Base-by-base conservation (phyloP, 148 eudicot genomes). In the Silene latifolia region DNA sequence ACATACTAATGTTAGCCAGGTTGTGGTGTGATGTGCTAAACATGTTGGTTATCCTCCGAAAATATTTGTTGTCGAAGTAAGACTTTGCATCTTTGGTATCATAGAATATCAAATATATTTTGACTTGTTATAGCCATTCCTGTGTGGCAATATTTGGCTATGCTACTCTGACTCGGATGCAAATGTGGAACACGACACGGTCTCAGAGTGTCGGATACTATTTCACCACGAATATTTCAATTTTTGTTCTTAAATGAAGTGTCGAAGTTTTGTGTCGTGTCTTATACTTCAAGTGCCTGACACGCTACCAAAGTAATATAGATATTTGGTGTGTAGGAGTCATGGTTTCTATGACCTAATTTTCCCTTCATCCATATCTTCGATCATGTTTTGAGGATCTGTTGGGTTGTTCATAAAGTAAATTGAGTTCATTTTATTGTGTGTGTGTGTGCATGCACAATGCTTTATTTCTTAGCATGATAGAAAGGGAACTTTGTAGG, bases 401-500 rank as follows among this genome's bases (percentile, higher is more conserved):
- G 15, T 20, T 48, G 65, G 54, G 23, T n/a, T 39, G 21, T 21
- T 48, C 57, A 42, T 51, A 47, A 46, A 47, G 12, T 61, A 10
- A 60, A 13, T 9, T 70, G 11, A 47, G 17, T 53, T 72, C 53
- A 17, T 48, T 44, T 46, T 19, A n/a, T 72, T 15, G 6, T 21
- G 29, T 69, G n/a, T n/a, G n/a, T n/a, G 21, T 69, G 72, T 46
- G 39, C 56, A 48, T 79, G 68, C 17, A 14, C 15, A 61, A 18
- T 60, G 23, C 21, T 44, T 53, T 59, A 59, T 15, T 15, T 25
- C 53, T 51, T 8, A 74, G 17, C n/a, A 47, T 23, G 68, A 67
- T 76, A 4, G 20, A 23, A 69, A 14, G 74, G 21, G 24, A 48
- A 62, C 14, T 39, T 29, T 21, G 19, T 10, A 69, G 63, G 51